Evolutionary conservation across 2,329 filamentous ascomycete genomes (phyloP).

Genomic region (Xylaria sp.): DNA sequence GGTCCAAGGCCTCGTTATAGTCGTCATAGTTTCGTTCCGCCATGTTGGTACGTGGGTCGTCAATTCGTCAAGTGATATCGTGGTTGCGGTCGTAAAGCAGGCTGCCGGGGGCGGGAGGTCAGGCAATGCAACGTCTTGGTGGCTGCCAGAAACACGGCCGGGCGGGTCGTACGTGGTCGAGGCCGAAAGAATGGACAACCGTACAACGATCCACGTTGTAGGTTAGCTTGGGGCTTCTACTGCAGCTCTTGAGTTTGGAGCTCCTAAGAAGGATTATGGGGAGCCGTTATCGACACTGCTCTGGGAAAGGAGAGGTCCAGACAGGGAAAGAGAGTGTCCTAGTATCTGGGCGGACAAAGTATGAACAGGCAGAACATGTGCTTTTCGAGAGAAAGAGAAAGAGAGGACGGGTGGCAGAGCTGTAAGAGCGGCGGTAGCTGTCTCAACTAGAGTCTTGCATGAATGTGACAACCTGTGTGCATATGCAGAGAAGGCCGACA

Average conservation of each 20-base stretch:
- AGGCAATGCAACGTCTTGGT: constrained; percentile 4
- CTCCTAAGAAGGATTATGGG: constrained; percentile 1
- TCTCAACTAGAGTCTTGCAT: constrained; percentile 30
- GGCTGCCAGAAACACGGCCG: constrained; percentile 9
- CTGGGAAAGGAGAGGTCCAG: constrained; percentile 17
- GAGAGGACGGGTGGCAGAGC: constrained; percentile 26
- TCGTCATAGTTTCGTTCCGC: constrained; percentile 61
- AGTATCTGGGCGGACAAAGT: constrained; percentile 13
- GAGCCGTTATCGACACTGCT: constrained; percentile 15
- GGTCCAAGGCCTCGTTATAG: constrained; percentile 74
- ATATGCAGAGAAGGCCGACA: constrained; percentile 37
- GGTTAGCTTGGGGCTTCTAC: constrained; percentile 14
- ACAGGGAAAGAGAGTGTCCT: constrained; percentile 29
- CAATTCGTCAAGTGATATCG: constrained; percentile 37
- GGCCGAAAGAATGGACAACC: constrained; percentile 14
- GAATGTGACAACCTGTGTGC: constrained; percentile 33
- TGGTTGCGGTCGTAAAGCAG: constrained; percentile 16
- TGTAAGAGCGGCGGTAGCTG: constrained; percentile 22
- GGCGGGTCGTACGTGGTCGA: constrained; percentile 3
- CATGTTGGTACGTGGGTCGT: constrained; percentile 52
- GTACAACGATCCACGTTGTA: constrained; percentile 32
- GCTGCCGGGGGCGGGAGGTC: constrained; percentile 4
- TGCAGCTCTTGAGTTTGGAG: background rate
- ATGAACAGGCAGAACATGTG: constrained; percentile 22
- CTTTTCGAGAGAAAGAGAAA: constrained; percentile 14